Base-by-base conservation (phyloP, 2,329 filamentous ascomycete genomes). In the Cladophialophora psammophila region DNA sequence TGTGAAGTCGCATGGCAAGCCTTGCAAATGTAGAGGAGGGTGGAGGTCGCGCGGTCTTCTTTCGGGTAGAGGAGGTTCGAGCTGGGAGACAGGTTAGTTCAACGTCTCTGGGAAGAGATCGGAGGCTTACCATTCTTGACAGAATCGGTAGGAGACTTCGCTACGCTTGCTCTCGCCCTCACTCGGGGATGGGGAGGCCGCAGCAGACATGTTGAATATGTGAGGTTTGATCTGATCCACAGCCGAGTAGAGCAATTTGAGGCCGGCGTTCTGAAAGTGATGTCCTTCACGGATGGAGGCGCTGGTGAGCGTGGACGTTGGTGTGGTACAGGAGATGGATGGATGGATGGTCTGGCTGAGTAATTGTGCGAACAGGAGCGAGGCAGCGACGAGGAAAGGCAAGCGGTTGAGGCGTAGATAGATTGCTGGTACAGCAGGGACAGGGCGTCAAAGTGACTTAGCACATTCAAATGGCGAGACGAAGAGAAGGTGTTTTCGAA, bases 21-120 rank as follows among this genome's bases (percentile, higher is more conserved):
- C 74, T 94, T 92, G 85, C 95, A 99, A 71, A 92, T 93, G 81
- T 96, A 99, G 84, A 97, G 91, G 73, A 99, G 89, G 75, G 89
- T 90, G 82, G 92, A 92, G 69, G 88, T 89, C 69, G 90, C 85
- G 70, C 90, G 89, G 80, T 99, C 93, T 84, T 99, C 96, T 81
- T 96, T 95, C 59, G 95, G 95, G 77, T 98, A 98, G 63, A 99
- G 86, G 87, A 99, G 91, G 85, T 99, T 99, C 75, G 94, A 97
- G 83, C 90, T 91, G 73, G 53, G 48, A 45, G 36, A 26, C 18
- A 7, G 12, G 53, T 53, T 54, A 56, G 42, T n/a, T n/a, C 35
- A 60, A 18, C 50, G 20, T 38, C n/a, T 8, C 5, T 50, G 42
- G 34, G 60, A 15, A 42, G 20, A 35, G 34, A 35, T 50, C 20